phyloP scores from a whole-genome alignment of 2,329 filamentous ascomycete genomes.

The Herpotrichia juniperi region DNA sequence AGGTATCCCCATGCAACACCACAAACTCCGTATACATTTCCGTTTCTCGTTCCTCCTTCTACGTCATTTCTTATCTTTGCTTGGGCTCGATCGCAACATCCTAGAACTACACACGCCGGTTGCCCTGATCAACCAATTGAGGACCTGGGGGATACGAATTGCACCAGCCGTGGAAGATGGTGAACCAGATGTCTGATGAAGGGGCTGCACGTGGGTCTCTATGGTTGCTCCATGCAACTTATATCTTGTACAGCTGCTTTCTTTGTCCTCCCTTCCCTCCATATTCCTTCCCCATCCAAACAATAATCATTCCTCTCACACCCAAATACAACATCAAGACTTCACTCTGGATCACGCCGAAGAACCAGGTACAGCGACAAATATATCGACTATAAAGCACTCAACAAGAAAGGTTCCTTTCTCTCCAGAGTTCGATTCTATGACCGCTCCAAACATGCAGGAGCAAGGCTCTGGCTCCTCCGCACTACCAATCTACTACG shows the following conservation, averaged over 20 bases:
- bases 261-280: neutral
- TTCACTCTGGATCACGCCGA: conserved; percentile 1
- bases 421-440: conserved; percentile 7
- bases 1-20: conserved; percentile 23
- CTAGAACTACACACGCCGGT: conserved; percentile 21
- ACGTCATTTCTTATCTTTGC: conserved; percentile 35
- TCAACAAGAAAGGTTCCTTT: conserved; percentile 10
- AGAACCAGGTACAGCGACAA: neutral
- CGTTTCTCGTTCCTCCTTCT: conserved; percentile 7
- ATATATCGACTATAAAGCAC: conserved; percentile 3
- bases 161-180: neutral
- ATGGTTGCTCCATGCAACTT: conserved; percentile 11
- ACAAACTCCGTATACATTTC: conserved; percentile 4
- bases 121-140: conserved; percentile 37
- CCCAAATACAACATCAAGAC: neutral
- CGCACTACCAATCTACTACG: conserved; percentile 34
- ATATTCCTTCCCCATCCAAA: neutral
- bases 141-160: neutral
- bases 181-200: conserved; percentile 10
- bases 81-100: conserved; percentile 24
- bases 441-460: conserved; percentile 25
- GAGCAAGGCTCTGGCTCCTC: conserved; percentile 13
- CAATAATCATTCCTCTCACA: neutral
- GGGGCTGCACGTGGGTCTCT: conserved; percentile 2
- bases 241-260: conserved; percentile 5